These are phyloP conservation scores for Zasmidium angulare DNA, from an alignment of 2,329 filamentous ascomycete species.

Conservation along the genomic window DNA sequence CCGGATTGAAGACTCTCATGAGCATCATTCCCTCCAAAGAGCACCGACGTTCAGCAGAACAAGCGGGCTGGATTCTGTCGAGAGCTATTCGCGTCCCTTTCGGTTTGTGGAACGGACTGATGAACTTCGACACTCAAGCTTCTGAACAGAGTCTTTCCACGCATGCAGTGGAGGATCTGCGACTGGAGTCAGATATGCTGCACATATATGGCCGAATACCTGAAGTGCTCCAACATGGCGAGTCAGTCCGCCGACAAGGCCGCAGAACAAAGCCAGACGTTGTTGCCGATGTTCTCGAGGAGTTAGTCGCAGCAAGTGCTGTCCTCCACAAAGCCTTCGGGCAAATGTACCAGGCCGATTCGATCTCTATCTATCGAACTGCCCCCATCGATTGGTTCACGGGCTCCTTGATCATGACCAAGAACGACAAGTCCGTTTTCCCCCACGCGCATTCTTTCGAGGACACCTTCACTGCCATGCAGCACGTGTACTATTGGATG, in stretches of 20 bases:
- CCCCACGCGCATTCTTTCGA: conserved; percentile 4
- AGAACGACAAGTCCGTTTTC: neutral
- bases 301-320: neutral
- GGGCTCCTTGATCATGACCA: neutral
- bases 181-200: neutral
- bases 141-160: neutral
- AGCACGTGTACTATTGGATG: conserved; percentile 15
- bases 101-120: neutral
- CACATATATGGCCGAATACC: conserved; percentile 4
- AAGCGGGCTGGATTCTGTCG: neutral
- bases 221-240: conserved; percentile 4
- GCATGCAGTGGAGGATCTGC: neutral
- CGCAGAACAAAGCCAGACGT: neutral
- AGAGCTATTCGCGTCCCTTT: neutral
- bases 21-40: neutral
- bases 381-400: neutral
- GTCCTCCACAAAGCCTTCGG: conserved; percentile 1
- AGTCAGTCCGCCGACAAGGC: neutral
- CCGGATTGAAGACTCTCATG: neutral
- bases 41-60: neutral
- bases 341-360: neutral
- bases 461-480: conserved; percentile 2
- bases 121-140: neutral
- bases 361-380: neutral
- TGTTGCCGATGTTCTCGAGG: neutral